Evolutionary conservation across 129 eudicot species (phyloP).

Genomic region (Escallonia rubra): DNA sequence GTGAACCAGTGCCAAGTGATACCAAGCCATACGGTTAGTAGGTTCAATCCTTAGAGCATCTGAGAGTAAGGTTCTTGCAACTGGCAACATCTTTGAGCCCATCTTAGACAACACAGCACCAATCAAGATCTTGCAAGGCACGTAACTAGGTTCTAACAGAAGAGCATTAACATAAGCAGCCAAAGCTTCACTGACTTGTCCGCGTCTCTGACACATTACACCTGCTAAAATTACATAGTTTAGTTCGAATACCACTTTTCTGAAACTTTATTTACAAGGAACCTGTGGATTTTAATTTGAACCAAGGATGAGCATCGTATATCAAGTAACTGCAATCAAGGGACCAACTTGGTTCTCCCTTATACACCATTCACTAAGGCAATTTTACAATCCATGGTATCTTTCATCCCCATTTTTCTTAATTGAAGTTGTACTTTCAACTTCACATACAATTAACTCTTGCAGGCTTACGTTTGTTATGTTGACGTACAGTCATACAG

Average conservation of each 20-base stretch:
- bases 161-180: constrained; percentile 70
- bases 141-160: constrained; percentile 59
- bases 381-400: no score
- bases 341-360: no score
- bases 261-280: not conserved
- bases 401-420: no score
- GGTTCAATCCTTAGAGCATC: constrained; percentile 88
- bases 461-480: no score
- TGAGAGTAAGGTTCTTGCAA: constrained; percentile 70
- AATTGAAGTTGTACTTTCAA: no score
- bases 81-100: constrained; percentile 66
- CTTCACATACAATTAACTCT: no score
- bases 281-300: not conserved
- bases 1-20: constrained; percentile 78
- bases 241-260: not conserved
- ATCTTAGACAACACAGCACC: constrained; percentile 52
- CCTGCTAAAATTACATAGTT: constrained; percentile 32
- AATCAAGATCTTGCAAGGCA: constrained; percentile 68
- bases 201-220: constrained; percentile 61
- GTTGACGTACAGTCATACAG: no score
- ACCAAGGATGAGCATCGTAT: no score
- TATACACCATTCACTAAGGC: no score
- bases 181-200: constrained; percentile 59
- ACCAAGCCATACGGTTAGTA: constrained; percentile 79
- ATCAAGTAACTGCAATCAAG: no score